A percentile compares a stretch with the other conserved stretches of the same genome.
These are phyloP conservation scores for Paracamarosporium sp. DNA, from an alignment of 2,329 filamentous ascomycete genomes.

Conservation along the genomic window DNA sequence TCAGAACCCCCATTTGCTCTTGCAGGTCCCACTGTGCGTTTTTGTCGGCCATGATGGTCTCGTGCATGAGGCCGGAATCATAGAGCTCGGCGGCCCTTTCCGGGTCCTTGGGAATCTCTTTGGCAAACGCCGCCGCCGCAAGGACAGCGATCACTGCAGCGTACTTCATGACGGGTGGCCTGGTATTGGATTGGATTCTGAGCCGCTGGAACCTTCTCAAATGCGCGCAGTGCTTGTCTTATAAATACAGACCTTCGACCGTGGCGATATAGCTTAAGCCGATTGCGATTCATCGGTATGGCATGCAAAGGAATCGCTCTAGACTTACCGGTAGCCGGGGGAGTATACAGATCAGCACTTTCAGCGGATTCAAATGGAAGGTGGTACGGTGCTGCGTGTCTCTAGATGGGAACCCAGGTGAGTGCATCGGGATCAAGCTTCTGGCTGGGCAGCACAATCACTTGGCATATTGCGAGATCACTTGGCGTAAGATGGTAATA, in stretches of 20 bases:
- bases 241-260: conserved; percentile 2
- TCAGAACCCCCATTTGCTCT: conserved; percentile 19
- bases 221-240: conserved; percentile 10
- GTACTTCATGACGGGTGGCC: conserved; percentile 20
- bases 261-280: not conserved
- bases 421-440: conserved; percentile 8
- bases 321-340: conserved; percentile 7
- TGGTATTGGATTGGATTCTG: not conserved
- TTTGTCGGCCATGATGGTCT: conserved; percentile 37
- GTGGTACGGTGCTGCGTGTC: not conserved
- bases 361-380: conserved; percentile 5
- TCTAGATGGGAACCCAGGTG: not conserved
- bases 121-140: conserved; percentile 18
- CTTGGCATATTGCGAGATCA: conserved; percentile 12
- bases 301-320: conserved; percentile 1
- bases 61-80: conserved; percentile 37
- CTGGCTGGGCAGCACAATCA: conserved; percentile 2
- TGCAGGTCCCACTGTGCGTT: conserved; percentile 18
- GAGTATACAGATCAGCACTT: not conserved
- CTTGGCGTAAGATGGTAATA: not conserved
- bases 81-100: conserved; percentile 31
- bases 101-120: conserved; percentile 27
- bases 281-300: conserved; percentile 6
- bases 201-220: not conserved
- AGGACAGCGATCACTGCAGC: conserved; percentile 19